Base-by-base conservation (phyloP, 176 grass and related monocot genomes). In the Bromus sterilis region DNA sequence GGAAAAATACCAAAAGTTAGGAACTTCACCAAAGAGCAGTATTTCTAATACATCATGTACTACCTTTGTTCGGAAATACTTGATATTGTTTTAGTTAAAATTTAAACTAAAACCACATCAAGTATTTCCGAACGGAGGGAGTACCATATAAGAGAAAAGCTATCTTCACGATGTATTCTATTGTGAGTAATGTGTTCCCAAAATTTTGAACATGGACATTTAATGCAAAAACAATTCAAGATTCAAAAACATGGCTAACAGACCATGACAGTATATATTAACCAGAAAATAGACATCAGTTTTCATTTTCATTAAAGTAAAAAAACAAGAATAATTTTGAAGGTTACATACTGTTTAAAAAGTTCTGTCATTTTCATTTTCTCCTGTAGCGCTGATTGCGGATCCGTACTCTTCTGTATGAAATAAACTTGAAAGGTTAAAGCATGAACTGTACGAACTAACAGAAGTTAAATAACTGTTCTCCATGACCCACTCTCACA, bases 321-420 rank as follows among this genome's bases (percentile, higher is more conserved):
- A 74, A 16, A 31, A 4, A 89, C 7, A 85, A 16, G 48, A 85
- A 12, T 41, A 11, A 56, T 62, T 53, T 66, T 71, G 21, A 35
- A 34, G 74, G 29, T 58, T 74, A 61, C 89, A 51, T 93, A 98
- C 96, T 93, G 93, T 26, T 63, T 20, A 66, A 91, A 95, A 44
- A 95, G 64, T 56, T 58, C 90, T 3, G 68, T 49, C 88, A 94
- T 89, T 85, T 83, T 87, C 61, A 24, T 43, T 74, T 83, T 68
- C 70, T 82, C 87, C 24, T 91, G 87, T 21, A 58, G 4, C 14
- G 77, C 63, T 73, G 83, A 87, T 80, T 92, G 65, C 24, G 75
- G 81, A 91, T 93, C 85, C 64, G 36, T 71, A 10, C 30, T 16
- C 95, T 97, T 16, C 95, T 97, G 78, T 67, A 83, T 14, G 43